Evolutionary conservation across 2,329 filamentous ascomycete genomes (phyloP).

Genomic region (Diplodia intermedia): DNA sequence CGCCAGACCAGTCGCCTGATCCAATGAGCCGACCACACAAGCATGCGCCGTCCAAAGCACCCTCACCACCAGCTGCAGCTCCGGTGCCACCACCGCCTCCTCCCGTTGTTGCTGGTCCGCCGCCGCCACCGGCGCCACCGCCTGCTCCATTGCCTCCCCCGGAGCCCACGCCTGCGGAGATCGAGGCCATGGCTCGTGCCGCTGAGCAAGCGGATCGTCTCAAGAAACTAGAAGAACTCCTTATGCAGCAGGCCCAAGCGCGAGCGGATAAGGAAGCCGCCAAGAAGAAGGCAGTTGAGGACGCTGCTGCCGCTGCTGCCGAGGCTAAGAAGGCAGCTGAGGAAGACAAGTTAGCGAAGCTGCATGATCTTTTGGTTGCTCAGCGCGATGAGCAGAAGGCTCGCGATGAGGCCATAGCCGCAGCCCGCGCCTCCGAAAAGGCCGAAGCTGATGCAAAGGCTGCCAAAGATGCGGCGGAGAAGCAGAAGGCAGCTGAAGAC

Average conservation of each 20-base stretch:
- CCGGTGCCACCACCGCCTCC: conserved; percentile 37
- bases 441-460: conserved; percentile 55
- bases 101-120: conserved; percentile 35
- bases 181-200: conserved; percentile 37
- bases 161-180: conserved; percentile 37
- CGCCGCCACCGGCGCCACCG: conserved; percentile 32
- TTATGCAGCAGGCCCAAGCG: conserved; percentile 47
- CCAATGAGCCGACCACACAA: conserved; percentile 25
- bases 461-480: conserved; percentile 59
- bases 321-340: conserved; percentile 48
- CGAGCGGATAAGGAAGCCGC: conserved; percentile 46
- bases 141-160: conserved; percentile 33
- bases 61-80: conserved; percentile 33
- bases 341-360: conserved; percentile 40
- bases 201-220: conserved; percentile 42
- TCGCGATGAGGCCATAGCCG: conserved; percentile 45
- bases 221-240: conserved; percentile 46
- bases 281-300: conserved; percentile 44
- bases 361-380: conserved; percentile 51
- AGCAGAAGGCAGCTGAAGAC: conserved; percentile 51
- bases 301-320: conserved; percentile 40
- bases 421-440: conserved; percentile 35
- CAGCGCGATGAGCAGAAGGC: conserved; percentile 51
- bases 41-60: conserved; percentile 37
- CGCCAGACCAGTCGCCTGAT: conserved; percentile 35